These are phyloP conservation scores for Aphanomyces cochlioides DNA, from an alignment of 352 stramenopile species.

Conservation along the genomic window DNA sequence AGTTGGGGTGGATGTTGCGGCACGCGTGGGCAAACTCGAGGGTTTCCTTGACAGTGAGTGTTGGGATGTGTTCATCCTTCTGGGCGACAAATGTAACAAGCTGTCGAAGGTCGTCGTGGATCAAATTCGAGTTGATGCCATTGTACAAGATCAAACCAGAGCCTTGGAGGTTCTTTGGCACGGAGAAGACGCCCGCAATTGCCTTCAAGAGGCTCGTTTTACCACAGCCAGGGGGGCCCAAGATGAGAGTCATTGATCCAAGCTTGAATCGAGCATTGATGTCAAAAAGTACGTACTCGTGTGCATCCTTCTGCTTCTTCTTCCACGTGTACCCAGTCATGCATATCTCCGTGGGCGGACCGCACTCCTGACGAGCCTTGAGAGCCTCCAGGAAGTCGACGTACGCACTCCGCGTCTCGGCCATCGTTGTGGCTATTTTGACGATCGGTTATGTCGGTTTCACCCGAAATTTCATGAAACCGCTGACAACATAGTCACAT, in stretches of 20 bases:
- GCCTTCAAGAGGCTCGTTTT: slow-evolving; percentile 43
- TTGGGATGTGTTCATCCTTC: slow-evolving; percentile 48
- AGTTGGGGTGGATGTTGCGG: slow-evolving; percentile 40
- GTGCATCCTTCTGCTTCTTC: not conserved
- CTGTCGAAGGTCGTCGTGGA: slow-evolving; percentile 39
- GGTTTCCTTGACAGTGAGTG: slow-evolving; percentile 49
- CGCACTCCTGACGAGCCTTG: not conserved
- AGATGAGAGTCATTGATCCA: slow-evolving; percentile 52
- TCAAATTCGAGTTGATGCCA: slow-evolving; percentile 17
- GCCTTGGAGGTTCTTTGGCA: slow-evolving; percentile 31
- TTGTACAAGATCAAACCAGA: slow-evolving; percentile 53
- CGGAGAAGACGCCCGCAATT: slow-evolving; percentile 9
- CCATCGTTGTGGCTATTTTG: not conserved
- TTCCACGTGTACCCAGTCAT: not conserved
- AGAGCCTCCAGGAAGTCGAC: not conserved
- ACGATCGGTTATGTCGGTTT: not conserved
- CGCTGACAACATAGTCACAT: not conserved
- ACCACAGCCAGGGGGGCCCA: slow-evolving; percentile 59
- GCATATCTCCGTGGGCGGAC: slow-evolving; percentile 1
- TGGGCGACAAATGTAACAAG: slow-evolving; percentile 51
- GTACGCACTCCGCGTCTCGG: not conserved
- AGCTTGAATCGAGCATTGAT: slow-evolving; percentile 30
- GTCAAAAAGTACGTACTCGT: slow-evolving; percentile 30
- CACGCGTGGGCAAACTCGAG: slow-evolving; percentile 54
- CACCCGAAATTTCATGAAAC: not conserved